Conservation (phyloP, 352 stramenopile genomes). For the Pythium coloratum region DNA sequence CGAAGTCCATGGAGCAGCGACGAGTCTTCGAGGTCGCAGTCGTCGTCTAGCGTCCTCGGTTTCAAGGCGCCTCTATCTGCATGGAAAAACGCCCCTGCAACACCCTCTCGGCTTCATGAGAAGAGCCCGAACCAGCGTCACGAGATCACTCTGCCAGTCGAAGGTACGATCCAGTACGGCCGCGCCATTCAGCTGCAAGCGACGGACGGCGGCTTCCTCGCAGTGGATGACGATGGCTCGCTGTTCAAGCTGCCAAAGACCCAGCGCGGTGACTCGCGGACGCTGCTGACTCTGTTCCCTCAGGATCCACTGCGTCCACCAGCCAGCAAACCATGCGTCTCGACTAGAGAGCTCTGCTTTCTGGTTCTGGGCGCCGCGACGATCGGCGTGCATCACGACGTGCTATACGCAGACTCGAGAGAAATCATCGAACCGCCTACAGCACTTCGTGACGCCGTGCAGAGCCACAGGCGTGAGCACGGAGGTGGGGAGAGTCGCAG, state of each 20-base stretch:
- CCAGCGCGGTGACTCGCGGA: conserved; percentile 31
- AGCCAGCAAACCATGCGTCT: conserved; percentile 26
- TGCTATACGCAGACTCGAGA: conserved; percentile 23
- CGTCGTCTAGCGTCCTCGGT: neutral
- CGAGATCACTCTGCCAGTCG: neutral
- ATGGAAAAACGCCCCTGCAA: neutral
- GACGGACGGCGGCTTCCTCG: conserved; percentile 38
- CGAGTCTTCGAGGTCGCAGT: neutral
- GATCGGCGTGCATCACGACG: conserved; percentile 13
- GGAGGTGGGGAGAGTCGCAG: neutral
- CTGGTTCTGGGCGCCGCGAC: conserved; percentile 33
- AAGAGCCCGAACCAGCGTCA: conserved; percentile 10
- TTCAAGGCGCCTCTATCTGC: neutral
- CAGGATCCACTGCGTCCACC: conserved; percentile 26
- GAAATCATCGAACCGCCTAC: conserved; percentile 4
- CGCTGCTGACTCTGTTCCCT: conserved; percentile 42
- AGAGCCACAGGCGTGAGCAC: conserved; percentile 15
- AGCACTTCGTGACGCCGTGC: conserved; percentile 8
- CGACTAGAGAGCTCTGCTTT: conserved; percentile 30
- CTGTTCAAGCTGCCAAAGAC: conserved; percentile 33
- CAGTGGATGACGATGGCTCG: conserved; percentile 36
- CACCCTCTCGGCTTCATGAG: neutral
- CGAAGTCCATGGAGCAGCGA: conserved; percentile 7
- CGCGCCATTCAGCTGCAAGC: conserved; percentile 40
- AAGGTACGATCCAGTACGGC: conserved; percentile 34